A percentile compares a stretch with the other conserved stretches of the same genome.
These are phyloP conservation scores for Venturia carpophila DNA, from an alignment of 2,329 filamentous ascomycete species.

Conservation along the genomic window DNA sequence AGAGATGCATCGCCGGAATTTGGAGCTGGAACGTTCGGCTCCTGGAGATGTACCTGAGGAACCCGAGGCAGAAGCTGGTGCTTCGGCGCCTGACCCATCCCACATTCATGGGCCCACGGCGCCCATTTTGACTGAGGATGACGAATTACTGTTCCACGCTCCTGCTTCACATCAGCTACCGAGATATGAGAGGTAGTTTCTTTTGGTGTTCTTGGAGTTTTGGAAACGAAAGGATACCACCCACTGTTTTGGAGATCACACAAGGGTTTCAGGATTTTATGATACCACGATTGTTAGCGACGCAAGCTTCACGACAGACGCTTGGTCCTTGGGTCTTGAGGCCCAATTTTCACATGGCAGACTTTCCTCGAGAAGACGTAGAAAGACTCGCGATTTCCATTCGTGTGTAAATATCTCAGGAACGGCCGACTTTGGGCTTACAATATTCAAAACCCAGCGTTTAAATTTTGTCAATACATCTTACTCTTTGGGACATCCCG, in stretches of 20 bases:
- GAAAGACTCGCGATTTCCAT: neutral
- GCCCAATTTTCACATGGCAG: neutral
- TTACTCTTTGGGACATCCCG: neutral
- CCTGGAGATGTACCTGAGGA: slow-evolving; percentile 26
- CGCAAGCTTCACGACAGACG: neutral
- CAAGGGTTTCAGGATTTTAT: neutral
- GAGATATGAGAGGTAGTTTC: slow-evolving; percentile 17
- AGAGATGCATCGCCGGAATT: slow-evolving; percentile 53
- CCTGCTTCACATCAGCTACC: slow-evolving; percentile 13
- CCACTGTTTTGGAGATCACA: neutral
- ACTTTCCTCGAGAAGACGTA: neutral
- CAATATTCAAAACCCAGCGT: neutral
- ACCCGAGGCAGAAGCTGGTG: slow-evolving; percentile 17
- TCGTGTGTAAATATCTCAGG: neutral
- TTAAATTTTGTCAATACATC: neutral
- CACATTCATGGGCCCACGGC: slow-evolving; percentile 13
- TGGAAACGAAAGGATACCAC: slow-evolving; percentile 10
- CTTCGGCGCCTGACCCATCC: neutral
- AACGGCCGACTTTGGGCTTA: neutral
- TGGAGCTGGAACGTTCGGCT: slow-evolving; percentile 36
- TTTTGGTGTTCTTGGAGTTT: slow-evolving; percentile 14
- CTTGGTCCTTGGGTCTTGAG: neutral
- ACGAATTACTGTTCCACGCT: slow-evolving; percentile 16
- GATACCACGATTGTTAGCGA: slow-evolving; percentile 11
- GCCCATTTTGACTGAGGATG: slow-evolving; percentile 18